phyloP scores from a whole-genome alignment of 2,329 filamentous ascomycete genomes.

The Xylaria arbuscula region DNA sequence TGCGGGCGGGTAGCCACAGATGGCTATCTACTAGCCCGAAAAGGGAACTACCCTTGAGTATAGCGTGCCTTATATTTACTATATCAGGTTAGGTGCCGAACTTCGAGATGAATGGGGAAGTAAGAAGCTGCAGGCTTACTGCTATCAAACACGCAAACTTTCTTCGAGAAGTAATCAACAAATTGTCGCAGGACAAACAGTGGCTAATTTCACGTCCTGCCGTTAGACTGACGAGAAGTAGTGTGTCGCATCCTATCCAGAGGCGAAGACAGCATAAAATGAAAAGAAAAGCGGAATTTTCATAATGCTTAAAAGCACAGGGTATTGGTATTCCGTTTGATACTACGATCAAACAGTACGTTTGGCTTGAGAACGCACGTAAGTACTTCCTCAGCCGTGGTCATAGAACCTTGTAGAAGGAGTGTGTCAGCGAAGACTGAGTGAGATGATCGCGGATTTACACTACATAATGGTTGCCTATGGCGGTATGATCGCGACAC shows the following conservation, averaged over 20 bases:
- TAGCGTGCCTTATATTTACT: constrained; percentile 1
- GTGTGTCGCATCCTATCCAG: constrained; percentile 17
- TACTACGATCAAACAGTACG: background rate
- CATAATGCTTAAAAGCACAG: background rate
- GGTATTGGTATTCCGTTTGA: background rate
- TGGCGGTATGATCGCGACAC: too few relatives aligned
- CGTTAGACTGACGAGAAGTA: constrained; percentile 14
- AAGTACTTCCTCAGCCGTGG: background rate
- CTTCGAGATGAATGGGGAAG: constrained; percentile 3
- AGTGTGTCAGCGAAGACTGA: background rate
- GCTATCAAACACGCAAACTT: constrained; percentile 23
- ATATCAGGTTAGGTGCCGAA: background rate
- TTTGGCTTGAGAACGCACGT: background rate
- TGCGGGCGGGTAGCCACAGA: constrained; percentile 30
- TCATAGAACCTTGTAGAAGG: constrained; percentile 18
- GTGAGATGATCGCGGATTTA: background rate
- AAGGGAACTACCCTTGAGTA: constrained; percentile 23
- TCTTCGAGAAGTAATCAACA: constrained; percentile 10
- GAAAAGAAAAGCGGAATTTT: background rate
- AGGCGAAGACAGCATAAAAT: background rate
- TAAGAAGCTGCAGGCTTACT: constrained; percentile 6
- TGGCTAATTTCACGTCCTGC: constrained; percentile 7
- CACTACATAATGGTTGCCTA: background rate
- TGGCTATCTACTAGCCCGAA: constrained; percentile 23
- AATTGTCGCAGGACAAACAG: background rate